Evolutionary conservation across 2,329 filamentous ascomycete species (phyloP), one percentile per base, ranked within the genome.

Genomic region (Pseudogymnoascus sp.): DNA sequence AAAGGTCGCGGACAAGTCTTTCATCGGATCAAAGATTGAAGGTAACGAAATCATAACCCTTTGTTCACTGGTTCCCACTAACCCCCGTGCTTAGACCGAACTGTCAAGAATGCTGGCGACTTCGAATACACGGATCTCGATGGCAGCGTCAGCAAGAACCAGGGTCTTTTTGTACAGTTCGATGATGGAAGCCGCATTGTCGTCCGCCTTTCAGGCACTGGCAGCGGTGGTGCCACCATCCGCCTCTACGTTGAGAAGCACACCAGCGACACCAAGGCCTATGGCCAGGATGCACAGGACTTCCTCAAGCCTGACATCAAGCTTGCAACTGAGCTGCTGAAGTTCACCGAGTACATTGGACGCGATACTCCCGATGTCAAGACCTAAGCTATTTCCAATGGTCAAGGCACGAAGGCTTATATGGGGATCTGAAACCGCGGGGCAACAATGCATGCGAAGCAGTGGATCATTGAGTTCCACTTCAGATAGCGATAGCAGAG

Each of bases 111-210:
- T 71, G 93, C 93, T 5, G 95, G 93, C 68, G 93, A 99, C 83
- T 99, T 99, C 78, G 91, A 91, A 34, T 99, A 99, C 84, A 97
- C 91, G 7, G 95, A 99, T 74, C 87, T 99, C n/a, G 95, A 99
- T 73, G 95, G 93, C 66, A 96, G 91, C 68, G 91, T 97, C 62
- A 89, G 91, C 73, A 91, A 92, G 75, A 96, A 97, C 82, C 95
- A 99, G 80, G 95, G 95, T 68, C 87, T 99, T 70, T 99, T 90
- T 74, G 90, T 93, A 75, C 90, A 90, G 77, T 97, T 97, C 78
- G 91, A 92, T 63, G 93, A 96, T 64, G 93, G 93, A 66, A 96
- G 91, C 79, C 89, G 95, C 69, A 93, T 97, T 65, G 92, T 99
- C 61, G 92, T 97, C 64, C 90, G 95, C 71, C 82, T 99, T 65